These are phyloP conservation scores for Vachellia collinsii DNA, from an alignment of 306 rosid species.

Conservation along the genomic window DNA sequence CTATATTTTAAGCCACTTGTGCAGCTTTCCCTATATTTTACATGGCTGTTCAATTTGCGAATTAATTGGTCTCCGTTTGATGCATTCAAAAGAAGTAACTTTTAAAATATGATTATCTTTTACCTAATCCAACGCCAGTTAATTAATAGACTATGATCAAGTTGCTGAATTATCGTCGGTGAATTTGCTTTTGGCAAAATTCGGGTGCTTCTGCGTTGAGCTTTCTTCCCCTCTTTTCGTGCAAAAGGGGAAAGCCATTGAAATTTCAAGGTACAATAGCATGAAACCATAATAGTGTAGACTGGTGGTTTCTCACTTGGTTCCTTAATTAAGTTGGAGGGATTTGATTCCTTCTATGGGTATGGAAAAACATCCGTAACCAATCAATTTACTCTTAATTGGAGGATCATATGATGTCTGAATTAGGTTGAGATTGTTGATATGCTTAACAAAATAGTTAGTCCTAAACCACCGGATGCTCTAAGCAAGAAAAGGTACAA, in stretches of 20 bases:
- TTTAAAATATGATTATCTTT: background rate
- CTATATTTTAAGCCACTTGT: background rate
- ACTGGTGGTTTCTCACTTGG: no score
- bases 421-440: no score
- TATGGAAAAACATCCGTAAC: no score
- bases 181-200: conserved; percentile 24
- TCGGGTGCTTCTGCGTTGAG: background rate
- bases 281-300: background rate
- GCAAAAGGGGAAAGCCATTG: background rate
- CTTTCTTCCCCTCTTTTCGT: background rate
- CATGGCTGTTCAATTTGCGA: background rate
- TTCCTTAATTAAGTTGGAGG: no score
- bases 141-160: background rate
- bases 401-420: no score
- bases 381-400: no score
- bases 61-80: background rate
- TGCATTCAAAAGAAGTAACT: background rate
- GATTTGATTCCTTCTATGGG: no score
- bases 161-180: background rate
- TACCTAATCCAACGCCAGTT: background rate
- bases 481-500: background rate
- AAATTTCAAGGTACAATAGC: background rate
- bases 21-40: background rate
- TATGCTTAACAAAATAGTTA: no score
- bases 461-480: no score